Base-by-base conservation (phyloP, 352 stramenopile species). In the Pythium aristosporum region DNA sequence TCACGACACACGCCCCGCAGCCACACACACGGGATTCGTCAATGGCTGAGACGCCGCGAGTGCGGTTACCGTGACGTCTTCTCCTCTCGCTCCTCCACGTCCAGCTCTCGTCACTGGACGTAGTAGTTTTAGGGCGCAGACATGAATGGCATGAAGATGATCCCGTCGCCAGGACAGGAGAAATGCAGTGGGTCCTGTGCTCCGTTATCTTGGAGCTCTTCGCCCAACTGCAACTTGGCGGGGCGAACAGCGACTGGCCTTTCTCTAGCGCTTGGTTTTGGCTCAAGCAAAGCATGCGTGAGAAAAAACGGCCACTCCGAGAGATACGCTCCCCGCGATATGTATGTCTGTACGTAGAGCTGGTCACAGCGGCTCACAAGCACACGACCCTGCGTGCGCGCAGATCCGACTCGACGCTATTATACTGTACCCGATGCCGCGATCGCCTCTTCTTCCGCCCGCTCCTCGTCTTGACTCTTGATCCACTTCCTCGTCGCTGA, bases 331-430 rank as follows among this genome's bases (percentile, higher is more conserved):
- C 25, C n/a, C 32, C 10, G 7, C 28, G 51, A 58, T 30, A 30
- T 49, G 43, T 30, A 25, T 23, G 41, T 16, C 30, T 15, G 32
- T 46, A 46, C 13, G 34, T 39, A 46, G 39, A 46, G 39, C 39
- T 46, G 39, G 39, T 46, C 39, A 46, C 13, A 15, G 18, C 2
- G 39, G 39, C 21, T 63, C 41, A 65, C 58, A 43, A 61, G 55
- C 55, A 61, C 41, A 61, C 55, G 16, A 61, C 55, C 41, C 21
- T 8, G 34, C 34, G 32, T 9, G 12, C 21, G 10, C 49, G 36
- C 30, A 16, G 56, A 44, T 63, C 57, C 46, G 57, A 56, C 57
- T 63, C 57, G 47, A 61, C 55, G 44, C 25, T 46, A 46, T 46
- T 39, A 39, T 39, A 39, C 34, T 13, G 34, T 10, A 49, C 44